phyloP scores from a whole-genome alignment of 352 stramenopile genomes.

The Phytophthora brassicae region DNA sequence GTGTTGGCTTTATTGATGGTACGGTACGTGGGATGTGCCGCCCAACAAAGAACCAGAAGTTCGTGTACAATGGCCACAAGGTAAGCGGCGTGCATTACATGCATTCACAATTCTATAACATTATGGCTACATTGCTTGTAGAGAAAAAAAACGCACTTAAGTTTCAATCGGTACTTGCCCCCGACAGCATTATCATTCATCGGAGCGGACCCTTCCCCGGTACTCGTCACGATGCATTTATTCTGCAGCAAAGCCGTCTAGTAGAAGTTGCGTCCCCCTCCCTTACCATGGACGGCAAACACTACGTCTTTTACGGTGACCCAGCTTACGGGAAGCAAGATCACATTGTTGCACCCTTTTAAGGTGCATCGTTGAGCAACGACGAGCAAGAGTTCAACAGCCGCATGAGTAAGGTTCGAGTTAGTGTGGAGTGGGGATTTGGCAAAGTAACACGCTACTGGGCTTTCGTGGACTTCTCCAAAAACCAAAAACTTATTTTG shows the following conservation, averaged over 20 bases:
- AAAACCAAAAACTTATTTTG: slow-evolving; percentile 10
- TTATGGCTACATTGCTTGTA: too few species aligned
- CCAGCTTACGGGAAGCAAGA: slow-evolving; percentile 6
- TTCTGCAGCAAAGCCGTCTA: slow-evolving; percentile 3
- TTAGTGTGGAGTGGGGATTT: slow-evolving; percentile 5
- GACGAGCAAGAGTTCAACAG: slow-evolving; percentile 15
- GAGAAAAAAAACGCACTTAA: not conserved
- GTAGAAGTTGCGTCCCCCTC: not conserved
- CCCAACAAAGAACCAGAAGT: slow-evolving; percentile 9
- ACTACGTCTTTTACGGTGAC: slow-evolving; percentile 9
- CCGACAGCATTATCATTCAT: slow-evolving; percentile 9
- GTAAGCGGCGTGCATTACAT: not conserved
- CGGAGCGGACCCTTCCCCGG: slow-evolving; percentile 5
- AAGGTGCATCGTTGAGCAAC: not conserved
- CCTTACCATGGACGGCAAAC: not conserved
- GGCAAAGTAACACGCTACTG: slow-evolving; percentile 2
- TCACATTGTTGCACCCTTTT: slow-evolving; percentile 8
- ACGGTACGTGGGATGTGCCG: slow-evolving; percentile 5
- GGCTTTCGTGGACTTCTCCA: slow-evolving; percentile 12
- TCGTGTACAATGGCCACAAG: slow-evolving; percentile 14
- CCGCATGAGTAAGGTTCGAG: slow-evolving; percentile 1
- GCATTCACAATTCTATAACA: too few species aligned
- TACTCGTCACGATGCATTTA: slow-evolving; percentile 9
- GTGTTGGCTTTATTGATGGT: slow-evolving; percentile 9
- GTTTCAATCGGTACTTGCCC: slow-evolving; percentile 4